phyloP scores from a whole-genome alignment of 2,329 filamentous ascomycete species.

The Myriangium duriaei region DNA sequence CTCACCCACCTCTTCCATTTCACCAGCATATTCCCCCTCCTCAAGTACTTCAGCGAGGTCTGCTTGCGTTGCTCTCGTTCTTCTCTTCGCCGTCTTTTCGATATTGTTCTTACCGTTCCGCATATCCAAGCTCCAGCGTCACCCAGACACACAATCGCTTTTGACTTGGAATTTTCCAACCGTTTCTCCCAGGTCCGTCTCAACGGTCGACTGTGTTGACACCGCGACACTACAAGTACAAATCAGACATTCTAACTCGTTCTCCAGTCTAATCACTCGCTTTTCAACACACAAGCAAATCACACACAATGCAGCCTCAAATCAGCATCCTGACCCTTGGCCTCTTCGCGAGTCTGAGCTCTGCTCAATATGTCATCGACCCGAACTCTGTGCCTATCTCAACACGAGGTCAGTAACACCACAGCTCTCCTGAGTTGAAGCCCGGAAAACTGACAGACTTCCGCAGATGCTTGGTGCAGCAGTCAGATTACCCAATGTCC shows the following conservation, averaged over 20 bases:
- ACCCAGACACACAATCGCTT: too few species aligned
- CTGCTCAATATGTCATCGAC: conserved; percentile 48
- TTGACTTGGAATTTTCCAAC: conserved; percentile 4
- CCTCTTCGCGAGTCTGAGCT: conserved; percentile 40
- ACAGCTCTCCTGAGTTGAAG: too few species aligned
- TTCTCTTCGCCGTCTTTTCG: too few species aligned
- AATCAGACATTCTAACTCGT: conserved; percentile 3
- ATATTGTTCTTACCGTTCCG: too few species aligned
- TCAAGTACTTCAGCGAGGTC: too few species aligned
- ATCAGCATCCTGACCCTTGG: conserved; percentile 36
- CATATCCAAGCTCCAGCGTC: too few species aligned
- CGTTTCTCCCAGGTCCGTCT: conserved; percentile 6
- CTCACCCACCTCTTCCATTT: background rate
- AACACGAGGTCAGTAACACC: conserved; percentile 39
- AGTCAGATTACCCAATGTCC: conserved; percentile 54
- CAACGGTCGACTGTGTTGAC: conserved; percentile 9
- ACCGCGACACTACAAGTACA: conserved; percentile 7
- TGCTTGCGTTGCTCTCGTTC: too few species aligned
- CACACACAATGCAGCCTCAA: conserved; percentile 30
- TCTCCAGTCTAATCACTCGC: conserved; percentile 1
- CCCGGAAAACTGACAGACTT: background rate
- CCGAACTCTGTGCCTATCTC: conserved; percentile 45
- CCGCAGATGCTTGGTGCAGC: conserved; percentile 50
- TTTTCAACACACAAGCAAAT: background rate
- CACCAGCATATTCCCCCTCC: background rate